Base-by-base conservation (phyloP, 768 basidiomycete species). In the Aureoboletus auriporus region DNA sequence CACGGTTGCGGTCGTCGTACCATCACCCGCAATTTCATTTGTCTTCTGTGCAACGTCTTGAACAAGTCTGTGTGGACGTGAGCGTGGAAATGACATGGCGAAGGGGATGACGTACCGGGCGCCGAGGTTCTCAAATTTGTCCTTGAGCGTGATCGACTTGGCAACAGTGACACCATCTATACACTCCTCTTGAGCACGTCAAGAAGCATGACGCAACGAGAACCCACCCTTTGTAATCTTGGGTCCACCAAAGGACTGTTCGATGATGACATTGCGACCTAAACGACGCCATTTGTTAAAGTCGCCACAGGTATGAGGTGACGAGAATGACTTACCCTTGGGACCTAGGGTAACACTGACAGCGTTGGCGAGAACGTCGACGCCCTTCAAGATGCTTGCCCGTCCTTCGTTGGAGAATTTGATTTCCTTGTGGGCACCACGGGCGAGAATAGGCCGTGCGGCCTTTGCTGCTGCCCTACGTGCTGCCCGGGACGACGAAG, bases 81-180 rank as follows among this genome's bases (percentile, higher is more conserved):
- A 62, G 56, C 30, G 27, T 37, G 35, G 17, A 40, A 29, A 35
- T 12, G 14, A 17, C 3, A 14, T 29, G 5, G 8, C 8, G 8
- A 20, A 50, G 1, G 35, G 3, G 10, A 12, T n/a, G 8, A 67
- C 84, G 58, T 71, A 94, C 92, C 93, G 88, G 63, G 94, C 93
- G 64, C 94, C 93, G 49, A 98, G 88, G 77, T 97, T 97, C 78
- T 97, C 92, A 64, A 98, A 97, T 71, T 94, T 96, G 82, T 97
- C 93, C 73, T 97, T 84, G 60, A 98, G 80, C 6, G 83, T 75
- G 58, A 99, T 92, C 33, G 92, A 75, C 76, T 97, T 99, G 50
- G 95, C 95, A 34, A 98, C 95, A 26, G 93, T 95, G 16, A 96
- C 95, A 83, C 94, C 95, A 69, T 97, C 93, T 91, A 23, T n/a